Evolutionary conservation across 805 yeast species (phyloP), one percentile per base, ranked within the genome.

Genomic region (Candida peoriensis): DNA sequence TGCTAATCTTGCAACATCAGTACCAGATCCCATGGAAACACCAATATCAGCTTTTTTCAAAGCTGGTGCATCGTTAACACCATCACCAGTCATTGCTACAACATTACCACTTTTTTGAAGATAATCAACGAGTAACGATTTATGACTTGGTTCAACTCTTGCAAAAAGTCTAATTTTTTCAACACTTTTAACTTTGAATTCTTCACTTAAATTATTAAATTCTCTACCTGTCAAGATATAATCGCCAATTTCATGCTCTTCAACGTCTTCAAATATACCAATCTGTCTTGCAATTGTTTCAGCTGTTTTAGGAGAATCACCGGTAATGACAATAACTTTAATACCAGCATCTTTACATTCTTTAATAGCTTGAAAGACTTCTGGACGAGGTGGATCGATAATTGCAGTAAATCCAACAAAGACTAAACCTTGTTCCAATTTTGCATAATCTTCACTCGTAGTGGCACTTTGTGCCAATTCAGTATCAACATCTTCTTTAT

Each of bases 61-160:
- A 5, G 81, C 77, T 7, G 81, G 81, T 1, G 81, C 76, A 52
- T 76, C 81, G 52, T 76, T 76, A 24, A 76, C 80, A 40, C 81
- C 81, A 52, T 76, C 81, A 28, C 78, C 78, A 8, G 77, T 72
- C 82, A 76, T 76, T 15, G 78, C 82, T 32, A 74, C 79, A 47
- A 70, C 67, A 39, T 72, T 75, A 12, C 74, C 71, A 12, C 58
- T 44, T 30, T 57, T 51, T 37, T 66, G 71, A 25, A 63, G 44
- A 12, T 68, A 70, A 29, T 71, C 76, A 32, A 74, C 75, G 56
- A 74, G 64, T 28, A 70, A 47, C 12, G 67, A 70, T 52, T 74
- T 74, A 29, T 76, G 76, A 34, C 59, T 61, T 6, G 80, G 79
- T 30, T 77, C 78, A 41, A 76, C 75, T 38, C 80, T 61, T 6